Evolutionary conservation across 2,329 filamentous ascomycete genomes (phyloP), one percentile per base, ranked within the genome.

Genomic region (Blastomyces gilchristii): DNA sequence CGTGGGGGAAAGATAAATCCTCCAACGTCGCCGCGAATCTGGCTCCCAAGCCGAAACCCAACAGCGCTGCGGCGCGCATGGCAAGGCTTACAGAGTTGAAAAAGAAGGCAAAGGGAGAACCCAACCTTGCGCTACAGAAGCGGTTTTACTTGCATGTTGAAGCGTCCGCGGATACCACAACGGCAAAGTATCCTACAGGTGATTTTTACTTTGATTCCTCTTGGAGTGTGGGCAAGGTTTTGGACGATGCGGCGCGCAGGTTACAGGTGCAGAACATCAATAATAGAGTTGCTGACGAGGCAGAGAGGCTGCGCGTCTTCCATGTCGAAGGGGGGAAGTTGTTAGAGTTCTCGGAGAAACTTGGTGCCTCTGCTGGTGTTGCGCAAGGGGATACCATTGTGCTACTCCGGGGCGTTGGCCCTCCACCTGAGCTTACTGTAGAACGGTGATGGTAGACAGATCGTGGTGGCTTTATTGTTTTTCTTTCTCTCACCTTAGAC

Each of bases 101-200:
- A 78, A 88, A 88, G 73, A 86, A 83, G 0, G 93, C 94, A 2
- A 97, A 96, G 77, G 95, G 95, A 0, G 93, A 97, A 67, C 85
- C 86, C 11, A 93, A 91, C 70, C 76, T 97, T 0, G 81, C 91
- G 0, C 75, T 80, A 0, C 91, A 96, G 67, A 96, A 95, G 78
- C 81, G 94, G n/a, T 78, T 99, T 1, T 97, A 97, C 72, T 72
- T 99, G 0, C 87, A 89, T 72, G 90, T 97, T 22, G 93, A 97
- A 73, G 94, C 93, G 0, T 91, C 92, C 70, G 89, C 90, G 11
- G 89, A 90, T 70, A 95, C 91, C 0, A 87, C 91, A 1, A 89
- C 86, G 61, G 85, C 89, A 7, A 96, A 96, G 74, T 86, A 89
- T 53, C 91, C 92, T 3, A 88, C 85, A 70, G 89, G 89, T 8